Percentiles rank a stretch among this genome's conserved stretches.
Evolutionary conservation across 345 rosid species (phyloP).

Genomic region (Carallia brachiata): DNA sequence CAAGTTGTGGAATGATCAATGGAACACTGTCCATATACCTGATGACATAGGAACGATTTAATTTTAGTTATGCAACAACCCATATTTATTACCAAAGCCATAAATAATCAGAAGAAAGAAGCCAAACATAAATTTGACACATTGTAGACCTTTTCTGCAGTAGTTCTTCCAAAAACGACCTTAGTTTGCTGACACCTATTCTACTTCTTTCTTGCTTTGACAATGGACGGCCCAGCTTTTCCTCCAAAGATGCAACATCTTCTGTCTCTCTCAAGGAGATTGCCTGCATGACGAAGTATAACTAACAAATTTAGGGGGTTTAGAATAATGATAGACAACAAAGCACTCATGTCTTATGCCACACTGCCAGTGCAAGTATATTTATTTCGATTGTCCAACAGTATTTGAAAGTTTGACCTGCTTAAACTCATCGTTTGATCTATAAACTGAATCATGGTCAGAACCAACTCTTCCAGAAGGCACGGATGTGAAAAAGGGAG

Average conservation of each 20-base stretch:
- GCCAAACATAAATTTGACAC: background rate
- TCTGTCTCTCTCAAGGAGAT: constrained; percentile 67
- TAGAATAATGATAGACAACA: background rate
- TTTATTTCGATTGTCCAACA: too few species aligned
- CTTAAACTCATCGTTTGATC: constrained; percentile 83
- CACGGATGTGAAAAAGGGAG: constrained; percentile 92
- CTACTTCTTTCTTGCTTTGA: constrained; percentile 73
- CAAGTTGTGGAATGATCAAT: constrained; percentile 80
- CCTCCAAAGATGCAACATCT: constrained; percentile 65
- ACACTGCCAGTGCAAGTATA: too few species aligned
- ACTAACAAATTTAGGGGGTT: background rate
- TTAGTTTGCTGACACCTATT: constrained; percentile 87
- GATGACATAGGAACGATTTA: constrained; percentile 2
- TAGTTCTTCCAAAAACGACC: constrained; percentile 79
- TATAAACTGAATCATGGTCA: constrained; percentile 69
- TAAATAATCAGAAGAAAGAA: constrained; percentile 7
- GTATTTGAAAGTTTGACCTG: constrained; percentile 44
- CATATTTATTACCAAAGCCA: background rate
- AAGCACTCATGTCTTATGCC: too few species aligned
- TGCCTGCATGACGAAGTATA: constrained; percentile 42
- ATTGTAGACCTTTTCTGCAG: constrained; percentile 67
- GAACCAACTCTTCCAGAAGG: constrained; percentile 95
- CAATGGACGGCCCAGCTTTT: constrained; percentile 76
- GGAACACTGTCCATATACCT: constrained; percentile 96
- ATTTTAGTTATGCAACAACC: constrained; percentile 16